These are phyloP conservation scores for Podaxis sp. DNA, from an alignment of 768 basidiomycete genomes.

Conservation along the genomic window DNA sequence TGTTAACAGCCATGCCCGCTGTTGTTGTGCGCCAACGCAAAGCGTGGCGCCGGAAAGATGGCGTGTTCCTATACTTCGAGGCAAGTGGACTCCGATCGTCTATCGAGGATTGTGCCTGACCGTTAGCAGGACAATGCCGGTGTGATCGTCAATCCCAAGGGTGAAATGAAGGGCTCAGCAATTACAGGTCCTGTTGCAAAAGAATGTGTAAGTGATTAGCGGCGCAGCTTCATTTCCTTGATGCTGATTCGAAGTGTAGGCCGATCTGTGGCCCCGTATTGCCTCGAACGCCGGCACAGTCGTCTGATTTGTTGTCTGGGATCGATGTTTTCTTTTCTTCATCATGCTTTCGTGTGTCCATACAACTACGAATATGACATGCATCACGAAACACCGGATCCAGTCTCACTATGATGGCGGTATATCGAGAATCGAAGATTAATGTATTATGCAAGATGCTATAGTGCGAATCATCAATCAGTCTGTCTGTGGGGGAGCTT, in stretches of 20 bases:
- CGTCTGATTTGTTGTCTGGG: slow-evolving; percentile 55
- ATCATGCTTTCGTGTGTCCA: slow-evolving; percentile 19
- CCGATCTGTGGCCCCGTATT: slow-evolving; percentile 99
- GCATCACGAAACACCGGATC: slow-evolving; percentile 7
- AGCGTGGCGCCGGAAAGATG: slow-evolving; percentile 96
- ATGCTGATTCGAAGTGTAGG: slow-evolving; percentile 43
- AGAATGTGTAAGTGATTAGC: slow-evolving; percentile 80
- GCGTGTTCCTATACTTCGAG: slow-evolving; percentile 99
- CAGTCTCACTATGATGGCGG: not conserved
- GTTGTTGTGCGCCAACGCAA: slow-evolving; percentile 98
- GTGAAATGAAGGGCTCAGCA: slow-evolving; percentile 99
- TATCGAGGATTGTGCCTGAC: not conserved
- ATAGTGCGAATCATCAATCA: not conserved
- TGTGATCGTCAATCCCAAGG: slow-evolving; percentile 98
- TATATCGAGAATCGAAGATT: not conserved
- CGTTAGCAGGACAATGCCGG: slow-evolving; percentile 81
- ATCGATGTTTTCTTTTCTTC: slow-evolving; percentile 15
- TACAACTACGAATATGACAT: slow-evolving; percentile 20
- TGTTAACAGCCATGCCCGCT: slow-evolving; percentile 83
- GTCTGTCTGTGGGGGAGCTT: not conserved
- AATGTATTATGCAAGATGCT: not conserved
- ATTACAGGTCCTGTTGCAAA: slow-evolving; percentile 98
- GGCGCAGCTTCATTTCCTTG: not conserved
- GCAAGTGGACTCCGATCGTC: slow-evolving; percentile 33
- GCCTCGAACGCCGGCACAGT: slow-evolving; percentile 99